Percentiles rank a stretch among this genome's conserved stretches.
phyloP scores from a whole-genome alignment of 83 land plant genomes.

The Diphasiastrum complanatum region DNA sequence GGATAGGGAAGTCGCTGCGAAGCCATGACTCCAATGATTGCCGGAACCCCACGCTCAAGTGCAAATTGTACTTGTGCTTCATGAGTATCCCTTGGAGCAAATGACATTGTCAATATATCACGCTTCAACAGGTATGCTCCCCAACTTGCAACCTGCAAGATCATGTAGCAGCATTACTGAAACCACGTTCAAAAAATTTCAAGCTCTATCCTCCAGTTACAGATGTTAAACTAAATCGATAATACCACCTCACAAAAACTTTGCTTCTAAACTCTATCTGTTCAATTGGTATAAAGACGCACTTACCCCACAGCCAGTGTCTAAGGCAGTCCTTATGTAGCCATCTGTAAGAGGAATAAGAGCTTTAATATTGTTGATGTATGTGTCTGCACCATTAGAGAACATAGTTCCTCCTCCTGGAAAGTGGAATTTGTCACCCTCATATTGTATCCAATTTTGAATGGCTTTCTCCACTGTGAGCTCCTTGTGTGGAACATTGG shows the following conservation, averaged over 20 bases:
- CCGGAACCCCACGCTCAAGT: constrained; percentile 40
- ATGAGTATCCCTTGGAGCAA: constrained; percentile 38
- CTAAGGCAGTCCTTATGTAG: constrained; percentile 32
- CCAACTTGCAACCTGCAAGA: constrained; percentile 38
- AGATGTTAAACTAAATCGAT: background rate
- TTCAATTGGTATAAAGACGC: background rate
- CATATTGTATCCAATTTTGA: constrained; percentile 41
- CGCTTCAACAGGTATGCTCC: constrained; percentile 35
- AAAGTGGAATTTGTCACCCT: constrained; percentile 31
- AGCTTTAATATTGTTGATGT: constrained; percentile 31
- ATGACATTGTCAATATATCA: constrained; percentile 34
- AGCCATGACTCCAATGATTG: constrained; percentile 40
- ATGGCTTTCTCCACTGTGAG: constrained; percentile 41
- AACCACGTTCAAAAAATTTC: background rate
- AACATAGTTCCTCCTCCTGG: constrained; percentile 43
- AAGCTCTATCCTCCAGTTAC: background rate
- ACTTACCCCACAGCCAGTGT: constrained; percentile 41
- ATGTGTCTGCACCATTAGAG: constrained; percentile 32
- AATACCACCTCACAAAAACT: background rate
- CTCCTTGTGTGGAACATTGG: constrained; percentile 41
- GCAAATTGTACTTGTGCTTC: constrained; percentile 41
- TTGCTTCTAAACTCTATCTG: background rate
- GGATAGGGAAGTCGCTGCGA: constrained; percentile 38
- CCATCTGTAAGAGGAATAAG: constrained; percentile 32
- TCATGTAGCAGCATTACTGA: too few species aligned